Conservation (phyloP, 257 asterid genomes). For the Euphrasia confusa region DNA sequence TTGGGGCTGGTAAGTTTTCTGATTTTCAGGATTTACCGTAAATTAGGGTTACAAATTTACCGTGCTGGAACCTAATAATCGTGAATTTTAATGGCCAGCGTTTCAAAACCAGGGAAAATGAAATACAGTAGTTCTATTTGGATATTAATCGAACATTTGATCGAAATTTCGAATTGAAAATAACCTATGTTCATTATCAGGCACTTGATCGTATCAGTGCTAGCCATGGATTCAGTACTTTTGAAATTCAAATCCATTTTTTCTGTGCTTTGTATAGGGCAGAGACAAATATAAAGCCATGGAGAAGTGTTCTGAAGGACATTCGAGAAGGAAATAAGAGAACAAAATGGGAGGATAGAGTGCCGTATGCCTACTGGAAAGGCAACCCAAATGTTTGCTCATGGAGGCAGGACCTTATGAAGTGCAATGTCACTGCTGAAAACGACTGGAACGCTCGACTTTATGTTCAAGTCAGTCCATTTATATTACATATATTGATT, state of each 20-base stretch:
- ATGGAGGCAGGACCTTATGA: slow-evolving; percentile 70
- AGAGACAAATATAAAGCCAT: slow-evolving; percentile 78
- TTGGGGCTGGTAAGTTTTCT: slow-evolving; percentile 80
- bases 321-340: slow-evolving; percentile 66
- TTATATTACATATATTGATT: neutral
- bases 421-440: slow-evolving; percentile 59
- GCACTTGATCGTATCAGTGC: too few species aligned
- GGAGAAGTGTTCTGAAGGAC: slow-evolving; percentile 60
- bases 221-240: too few species aligned
- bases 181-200: neutral
- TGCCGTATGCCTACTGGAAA: slow-evolving; percentile 86
- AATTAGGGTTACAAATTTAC: neutral
- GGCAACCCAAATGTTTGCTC: slow-evolving; percentile 73
- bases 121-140: too few species aligned
- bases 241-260: neutral
- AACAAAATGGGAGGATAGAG: slow-evolving; percentile 73
- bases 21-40: too few species aligned
- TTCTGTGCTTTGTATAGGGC: slow-evolving; percentile 46
- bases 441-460: slow-evolving; percentile 71
- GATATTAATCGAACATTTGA: neutral
- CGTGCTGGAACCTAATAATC: neutral
- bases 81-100: neutral
- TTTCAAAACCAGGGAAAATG: too few species aligned
- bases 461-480: slow-evolving; percentile 47
- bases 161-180: neutral